Base-by-base conservation (phyloP, 176 grass and related monocot genomes). In the Raddia distichophylla region DNA sequence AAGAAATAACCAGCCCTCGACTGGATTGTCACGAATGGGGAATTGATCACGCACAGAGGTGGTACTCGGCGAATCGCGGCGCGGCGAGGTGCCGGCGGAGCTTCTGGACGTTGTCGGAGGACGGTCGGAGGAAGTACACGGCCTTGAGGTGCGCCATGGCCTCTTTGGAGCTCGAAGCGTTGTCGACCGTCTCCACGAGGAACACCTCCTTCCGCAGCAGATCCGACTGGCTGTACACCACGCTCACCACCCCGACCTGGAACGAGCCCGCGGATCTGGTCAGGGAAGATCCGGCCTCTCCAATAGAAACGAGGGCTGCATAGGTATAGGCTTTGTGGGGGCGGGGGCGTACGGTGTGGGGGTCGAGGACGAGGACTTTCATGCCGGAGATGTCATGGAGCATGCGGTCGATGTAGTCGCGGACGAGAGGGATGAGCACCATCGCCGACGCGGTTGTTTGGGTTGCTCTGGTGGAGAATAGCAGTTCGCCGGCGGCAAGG, bases 61-160 rank as follows among this genome's bases (percentile, higher is more conserved):
- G 96, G 75, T 91, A 98, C 84, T 98, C 93, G 15, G 90, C 86
- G 82, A 95, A 95, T 71, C 96, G 90, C 6, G 96, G 90, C 12
- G 85, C 89, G 27, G 93, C 89, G 45, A 98, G 86, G 63, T 93
- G 90, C 73, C 90, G 81, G 46, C 93, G 84, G 84, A 98, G 86
- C 83, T 98, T 98, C 86, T 95, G 92, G 73, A 98, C 85, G 76
- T 93, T 98, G 62, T 93, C 93, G 5, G 88, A 87, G 17, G 93
- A 91, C 11, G 92, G 95, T 5, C 90, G 84, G 69, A 98, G 89
- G 84, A 95, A 98, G 75, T 93, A 98, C 57, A 98, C 79, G 7
- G 95, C 95, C 86, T 98, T 95, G 58, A 98, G 92, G 86, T 98
- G 90, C 50, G 86, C 85, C 95, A 98, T 98, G 62, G 92, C 86